Percentiles rank a stretch among this genome's conserved stretches.
phyloP scores from a whole-genome alignment of 352 stramenopile genomes.

The Globisporangium ultimum region DNA sequence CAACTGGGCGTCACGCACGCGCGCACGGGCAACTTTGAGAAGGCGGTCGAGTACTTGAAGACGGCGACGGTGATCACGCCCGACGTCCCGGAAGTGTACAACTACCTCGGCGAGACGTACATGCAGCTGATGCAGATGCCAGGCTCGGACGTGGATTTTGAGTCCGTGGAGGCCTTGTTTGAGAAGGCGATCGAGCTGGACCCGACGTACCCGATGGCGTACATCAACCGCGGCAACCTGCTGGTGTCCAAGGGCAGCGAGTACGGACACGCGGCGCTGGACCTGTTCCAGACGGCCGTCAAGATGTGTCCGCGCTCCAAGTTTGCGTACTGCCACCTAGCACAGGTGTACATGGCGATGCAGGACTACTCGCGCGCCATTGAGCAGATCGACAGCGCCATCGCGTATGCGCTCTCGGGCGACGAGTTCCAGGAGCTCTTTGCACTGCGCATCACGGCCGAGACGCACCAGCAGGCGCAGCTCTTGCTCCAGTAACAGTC shows the following conservation, averaged over 20 bases:
- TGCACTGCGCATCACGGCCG: conserved; percentile 70
- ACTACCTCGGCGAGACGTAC: conserved; percentile 85
- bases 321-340: conserved; percentile 79
- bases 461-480: conserved; percentile 72
- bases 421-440: conserved; percentile 80
- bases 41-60: conserved; percentile 65
- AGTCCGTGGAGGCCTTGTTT: conserved; percentile 72
- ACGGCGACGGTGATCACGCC: conserved; percentile 61
- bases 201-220: conserved; percentile 81
- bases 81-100: conserved; percentile 80
- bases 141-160: conserved; percentile 42
- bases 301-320: conserved; percentile 78
- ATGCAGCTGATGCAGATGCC: conserved; percentile 78
- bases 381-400: conserved; percentile 78
- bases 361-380: conserved; percentile 76
- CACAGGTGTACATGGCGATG: conserved; percentile 86
- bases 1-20: conserved; percentile 76
- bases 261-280: conserved; percentile 64
- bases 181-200: conserved; percentile 78
- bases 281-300: conserved; percentile 74
- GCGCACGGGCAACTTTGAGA: conserved; percentile 67
- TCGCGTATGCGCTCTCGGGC: conserved; percentile 65
- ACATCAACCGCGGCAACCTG: conserved; percentile 85
- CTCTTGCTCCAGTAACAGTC: conserved; percentile 46
- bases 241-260: conserved; percentile 73